Conservation (phyloP, 129 eudicot species). For the Cynara cardunculus region DNA sequence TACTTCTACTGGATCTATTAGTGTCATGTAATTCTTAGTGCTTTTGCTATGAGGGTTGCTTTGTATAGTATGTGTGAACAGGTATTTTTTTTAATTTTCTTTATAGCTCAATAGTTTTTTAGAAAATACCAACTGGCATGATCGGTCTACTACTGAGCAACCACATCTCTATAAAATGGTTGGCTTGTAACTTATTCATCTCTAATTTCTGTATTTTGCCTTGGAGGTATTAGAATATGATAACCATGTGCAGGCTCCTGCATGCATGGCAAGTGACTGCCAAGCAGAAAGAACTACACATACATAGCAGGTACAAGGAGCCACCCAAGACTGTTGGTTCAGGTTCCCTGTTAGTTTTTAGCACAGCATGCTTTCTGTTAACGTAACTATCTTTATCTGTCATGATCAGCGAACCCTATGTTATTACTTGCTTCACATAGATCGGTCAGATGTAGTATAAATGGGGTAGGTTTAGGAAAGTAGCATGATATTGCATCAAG, state of each 20-base stretch:
- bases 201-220: not conserved
- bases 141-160: not conserved
- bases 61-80: conserved; percentile 1
- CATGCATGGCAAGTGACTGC: not conserved
- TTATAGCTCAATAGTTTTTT: not conserved
- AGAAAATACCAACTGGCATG: not conserved
- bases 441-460: too few species aligned
- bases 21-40: not conserved
- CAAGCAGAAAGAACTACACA: not conserved
- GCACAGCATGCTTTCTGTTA: not conserved
- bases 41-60: not conserved
- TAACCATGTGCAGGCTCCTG: not conserved
- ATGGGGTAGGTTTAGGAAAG: too few species aligned
- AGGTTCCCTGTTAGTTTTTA: not conserved
- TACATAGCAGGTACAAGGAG: not conserved
- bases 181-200: not conserved
- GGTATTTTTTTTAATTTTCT: not conserved
- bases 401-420: not conserved
- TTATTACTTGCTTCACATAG: too few species aligned
- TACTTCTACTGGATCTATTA: not conserved
- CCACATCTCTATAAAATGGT: not conserved
- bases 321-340: not conserved
- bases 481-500: too few species aligned
- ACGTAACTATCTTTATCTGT: not conserved
- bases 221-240: not conserved